A percentile compares a stretch with the other conserved stretches of the same genome.
These are phyloP conservation scores for Ascochyta rabiei DNA, from an alignment of 2,329 filamentous ascomycete genomes.

Conservation along the genomic window DNA sequence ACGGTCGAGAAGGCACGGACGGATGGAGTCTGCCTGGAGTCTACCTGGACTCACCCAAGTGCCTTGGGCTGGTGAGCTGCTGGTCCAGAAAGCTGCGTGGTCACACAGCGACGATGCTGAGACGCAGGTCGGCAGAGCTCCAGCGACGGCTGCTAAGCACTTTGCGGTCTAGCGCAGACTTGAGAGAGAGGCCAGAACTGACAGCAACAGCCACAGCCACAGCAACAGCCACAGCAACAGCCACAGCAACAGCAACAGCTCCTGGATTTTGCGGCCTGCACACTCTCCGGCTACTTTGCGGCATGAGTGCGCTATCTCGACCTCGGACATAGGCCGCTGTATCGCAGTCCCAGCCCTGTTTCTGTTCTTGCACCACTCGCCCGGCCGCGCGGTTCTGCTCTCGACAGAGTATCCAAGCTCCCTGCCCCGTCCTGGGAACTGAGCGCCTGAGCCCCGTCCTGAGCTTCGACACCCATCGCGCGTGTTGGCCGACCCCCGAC, in stretches of 20 bases:
- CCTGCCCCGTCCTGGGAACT: not conserved
- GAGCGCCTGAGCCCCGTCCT: slow-evolving; percentile 27
- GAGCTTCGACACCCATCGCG: slow-evolving; percentile 25
- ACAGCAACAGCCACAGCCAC: no score
- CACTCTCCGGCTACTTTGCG: slow-evolving; percentile 3
- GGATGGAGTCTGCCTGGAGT: no score
- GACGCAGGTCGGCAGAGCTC: slow-evolving; percentile 1
- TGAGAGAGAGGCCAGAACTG: no score
- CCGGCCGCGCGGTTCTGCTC: slow-evolving; percentile 13
- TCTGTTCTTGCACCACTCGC: no score
- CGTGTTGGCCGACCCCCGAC: slow-evolving; percentile 31
- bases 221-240: not conserved
- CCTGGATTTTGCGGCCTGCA: slow-evolving; percentile 4
- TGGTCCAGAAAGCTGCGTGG: not conserved
- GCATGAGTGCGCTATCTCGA: not conserved
- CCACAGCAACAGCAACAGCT: not conserved
- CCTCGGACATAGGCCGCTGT: not conserved
- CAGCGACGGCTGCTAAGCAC: slow-evolving; percentile 3
- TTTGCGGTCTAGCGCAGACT: not conserved
- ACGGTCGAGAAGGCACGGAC: no score
- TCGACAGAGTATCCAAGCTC: slow-evolving; percentile 8
- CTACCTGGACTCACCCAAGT: no score
- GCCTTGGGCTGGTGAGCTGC: no score
- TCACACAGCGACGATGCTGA: slow-evolving; percentile 10
- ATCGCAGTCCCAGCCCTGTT: not conserved